Evolutionary conservation across 2,329 filamentous ascomycete species (phyloP), one percentile per base, ranked within the genome.

Genomic region (Claviceps quebecensis): DNA sequence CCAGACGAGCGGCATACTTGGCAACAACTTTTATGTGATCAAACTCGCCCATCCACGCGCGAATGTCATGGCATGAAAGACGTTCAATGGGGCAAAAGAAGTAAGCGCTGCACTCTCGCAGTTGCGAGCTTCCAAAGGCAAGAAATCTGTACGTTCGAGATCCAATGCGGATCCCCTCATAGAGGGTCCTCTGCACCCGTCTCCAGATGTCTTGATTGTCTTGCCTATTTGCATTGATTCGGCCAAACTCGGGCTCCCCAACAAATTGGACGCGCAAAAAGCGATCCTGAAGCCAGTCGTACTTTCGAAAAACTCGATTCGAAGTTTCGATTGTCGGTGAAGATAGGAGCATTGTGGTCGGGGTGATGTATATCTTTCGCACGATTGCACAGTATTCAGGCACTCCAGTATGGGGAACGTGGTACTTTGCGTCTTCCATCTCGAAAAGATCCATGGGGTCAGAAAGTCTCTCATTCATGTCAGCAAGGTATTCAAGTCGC

Each of bases 91-190:
- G 78, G 4, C 87, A 84, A 64, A 97, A 97, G 67, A 98, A 96
- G 62, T 93, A 97, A 0, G 87, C 90, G 0, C 90, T 86, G 58
- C 91, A 83, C 61, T 97, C 90, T 49, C 91, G 80, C 54, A 98
- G 86, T 60, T 98, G 93, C 0, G 93, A 96, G 65, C 93, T 97
- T 0, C 93, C 91, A 68, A 90, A 96, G 0, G 91, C 93, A 26
- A 98, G 77, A 56, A 97, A 97, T 58, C 91, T 78, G 65, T 89
- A 98, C 53, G 80, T 79, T 7, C 87, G 82, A 56, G 84, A 86
- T 4, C 87, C 93, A 48, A 98, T 82, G 0, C 73, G 73, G 56
- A 98, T 91, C 0, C 93, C 93, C 51, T 93, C 78, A 45, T 70
- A 74, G 61, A 97, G 70, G 0, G 84, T 78, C 47, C 84, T 76